Evolutionary conservation across 1,284 basidiomycete genomes (phyloP), one percentile per base, ranked within the genome.

Genomic region (Uromyces viciae-fabae): DNA sequence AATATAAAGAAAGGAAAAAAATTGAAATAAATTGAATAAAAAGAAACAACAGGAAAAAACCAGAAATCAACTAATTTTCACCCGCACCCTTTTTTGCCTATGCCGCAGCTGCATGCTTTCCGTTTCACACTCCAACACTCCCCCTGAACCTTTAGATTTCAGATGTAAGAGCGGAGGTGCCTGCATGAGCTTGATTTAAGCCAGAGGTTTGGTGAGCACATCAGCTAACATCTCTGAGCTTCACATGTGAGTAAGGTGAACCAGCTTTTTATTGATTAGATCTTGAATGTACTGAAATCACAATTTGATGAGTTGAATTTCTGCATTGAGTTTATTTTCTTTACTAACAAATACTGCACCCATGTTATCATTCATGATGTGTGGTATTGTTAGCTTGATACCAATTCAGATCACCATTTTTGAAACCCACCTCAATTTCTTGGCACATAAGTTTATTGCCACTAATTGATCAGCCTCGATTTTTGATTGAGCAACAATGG

Each of bases 401-500:
- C 22, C 46, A 49, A 49, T 11, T 11, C 11, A 49, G 11, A 22
- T 49, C 11, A 49, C 22, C 11, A 49, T 11, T 11, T 49, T 49
- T 11, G 46, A 49, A 49, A 49, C 11, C 46, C 46, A 49, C 11
- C 46, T 9, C 28, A 75, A 25, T n/a, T 75, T 52, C 36, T 74
- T 74, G 0, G 72, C 52, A 25, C 72, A 58, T 46, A 40, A 17
- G 66, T 69, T 69, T 2, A 69, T 69, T 3, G 46, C 43, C 1
- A 73, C 25, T 52, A 52, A 71, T 43, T 77, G n/a, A n/a, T 49
- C 42, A n/a, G 68, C 68, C 28, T 43, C 43, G 25, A 42, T 46
- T 5, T 36, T 71, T 33, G 71, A 73, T 38, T 49, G 71, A 46
- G 72, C 72, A 5, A 74, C 49, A 2, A 74, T 54, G 2, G 31